phyloP scores from a whole-genome alignment of 1,284 basidiomycete species.

The Cutaneotrichosporon cavernicola region DNA sequence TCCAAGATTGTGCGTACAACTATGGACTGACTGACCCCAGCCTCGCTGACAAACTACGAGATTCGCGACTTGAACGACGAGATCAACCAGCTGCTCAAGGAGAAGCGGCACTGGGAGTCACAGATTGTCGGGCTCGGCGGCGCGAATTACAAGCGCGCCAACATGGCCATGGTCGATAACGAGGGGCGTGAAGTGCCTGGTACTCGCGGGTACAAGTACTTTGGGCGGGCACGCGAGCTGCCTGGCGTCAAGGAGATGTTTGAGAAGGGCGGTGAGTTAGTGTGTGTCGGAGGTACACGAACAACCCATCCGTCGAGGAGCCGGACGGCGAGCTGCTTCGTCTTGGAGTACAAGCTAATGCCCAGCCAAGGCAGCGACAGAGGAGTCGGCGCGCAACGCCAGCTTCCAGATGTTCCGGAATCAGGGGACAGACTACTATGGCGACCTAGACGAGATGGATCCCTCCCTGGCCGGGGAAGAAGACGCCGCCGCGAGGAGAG shows the following conservation, averaged over 20 bases:
- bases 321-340: too few species aligned
- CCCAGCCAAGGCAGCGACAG: conserved; percentile 69
- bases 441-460: conserved; percentile 84
- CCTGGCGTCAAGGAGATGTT: conserved; percentile 95
- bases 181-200: conserved; percentile 93
- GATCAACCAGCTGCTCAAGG: conserved; percentile 92
- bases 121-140: conserved; percentile 93
- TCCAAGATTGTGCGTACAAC: conserved; percentile 77
- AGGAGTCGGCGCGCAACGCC: conserved; percentile 66
- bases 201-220: conserved; percentile 99
- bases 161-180: conserved; percentile 82
- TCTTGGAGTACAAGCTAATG: background rate
- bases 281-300: too few species aligned
- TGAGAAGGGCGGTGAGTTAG: conserved; percentile 65
- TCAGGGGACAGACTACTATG: conserved; percentile 85
- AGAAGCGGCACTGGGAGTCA: conserved; percentile 97
- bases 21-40: conserved; percentile 53
- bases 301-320: too few species aligned
- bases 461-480: conserved; percentile 70
- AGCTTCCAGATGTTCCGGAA: conserved; percentile 87
- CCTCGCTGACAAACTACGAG: conserved; percentile 91
- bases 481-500: conserved; percentile 67
- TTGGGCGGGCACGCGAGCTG: conserved; percentile 92
- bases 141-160: conserved; percentile 88
- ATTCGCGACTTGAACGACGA: conserved; percentile 96